Percentiles rank a stretch among this genome's conserved stretches.
Conservation (phyloP, 768 basidiomycete species). For the Neoboletus subvelutipes region DNA sequence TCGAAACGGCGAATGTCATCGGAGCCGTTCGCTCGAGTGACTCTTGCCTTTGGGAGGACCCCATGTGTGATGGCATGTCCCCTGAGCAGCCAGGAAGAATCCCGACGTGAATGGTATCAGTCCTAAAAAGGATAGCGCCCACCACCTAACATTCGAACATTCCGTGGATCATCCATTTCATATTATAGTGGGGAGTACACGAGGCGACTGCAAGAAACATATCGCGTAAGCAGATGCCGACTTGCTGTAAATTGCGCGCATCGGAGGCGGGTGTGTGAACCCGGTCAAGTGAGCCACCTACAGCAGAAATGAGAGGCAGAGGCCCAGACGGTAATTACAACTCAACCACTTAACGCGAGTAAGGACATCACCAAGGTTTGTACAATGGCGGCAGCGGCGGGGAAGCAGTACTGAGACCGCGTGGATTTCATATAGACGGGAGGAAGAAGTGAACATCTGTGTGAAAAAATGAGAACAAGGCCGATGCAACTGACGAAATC, state of each 20-base stretch:
- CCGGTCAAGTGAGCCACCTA: neutral
- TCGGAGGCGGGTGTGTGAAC: slow-evolving; percentile 1
- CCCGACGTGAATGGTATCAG: neutral
- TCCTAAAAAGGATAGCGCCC: slow-evolving; percentile 5
- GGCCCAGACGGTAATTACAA: neutral
- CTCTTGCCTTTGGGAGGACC: slow-evolving; percentile 20
- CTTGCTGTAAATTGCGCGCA: slow-evolving; percentile 24
- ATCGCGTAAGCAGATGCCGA: neutral
- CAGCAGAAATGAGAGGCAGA: neutral
- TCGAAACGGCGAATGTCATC: neutral
- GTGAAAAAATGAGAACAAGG: neutral
- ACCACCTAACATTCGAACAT: slow-evolving; percentile 6
- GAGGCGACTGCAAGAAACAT: neutral
- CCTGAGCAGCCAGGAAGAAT: neutral
- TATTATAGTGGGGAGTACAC: neutral
- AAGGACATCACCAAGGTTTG: neutral
- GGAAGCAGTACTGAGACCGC: neutral
- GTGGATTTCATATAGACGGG: neutral
- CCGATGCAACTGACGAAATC: neutral
- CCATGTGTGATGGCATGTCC: neutral
- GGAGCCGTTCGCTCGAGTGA: slow-evolving; percentile 5
- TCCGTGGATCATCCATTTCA: neutral
- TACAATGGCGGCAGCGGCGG: neutral
- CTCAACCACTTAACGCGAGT: neutral
- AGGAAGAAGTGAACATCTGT: neutral